Evolutionary conservation across 345 rosid species (phyloP).

Genomic region (Arabidopsis arenosa): DNA sequence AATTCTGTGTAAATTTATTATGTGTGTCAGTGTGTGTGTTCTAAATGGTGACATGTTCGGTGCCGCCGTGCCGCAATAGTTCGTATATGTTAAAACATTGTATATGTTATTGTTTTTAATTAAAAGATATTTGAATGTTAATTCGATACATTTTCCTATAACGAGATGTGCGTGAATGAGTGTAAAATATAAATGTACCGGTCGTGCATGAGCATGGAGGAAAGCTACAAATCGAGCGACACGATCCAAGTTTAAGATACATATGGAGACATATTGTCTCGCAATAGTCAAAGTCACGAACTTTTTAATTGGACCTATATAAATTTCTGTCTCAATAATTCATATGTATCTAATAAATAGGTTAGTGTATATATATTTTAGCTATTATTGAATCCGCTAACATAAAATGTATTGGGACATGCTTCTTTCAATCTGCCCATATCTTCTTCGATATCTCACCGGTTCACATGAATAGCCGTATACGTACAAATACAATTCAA

Average conservation of each 20-base stretch:
- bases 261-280: conserved; percentile 40
- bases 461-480: conserved; percentile 43
- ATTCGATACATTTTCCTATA: neutral
- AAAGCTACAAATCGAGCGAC: conserved; percentile 45
- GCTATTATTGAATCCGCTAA: conserved; percentile 27
- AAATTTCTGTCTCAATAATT: conserved; percentile 30
- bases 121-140: neutral
- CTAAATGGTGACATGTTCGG: conserved; percentile 14
- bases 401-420: conserved; percentile 45
- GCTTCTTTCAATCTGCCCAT: conserved; percentile 36
- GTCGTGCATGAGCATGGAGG: conserved; percentile 47
- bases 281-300: conserved; percentile 35
- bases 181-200: conserved; percentile 16
- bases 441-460: conserved; percentile 32
- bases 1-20: neutral
- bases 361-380: conserved; percentile 10
- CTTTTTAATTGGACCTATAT: conserved; percentile 8
- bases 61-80: conserved; percentile 11
- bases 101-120: neutral
- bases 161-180: conserved; percentile 25
- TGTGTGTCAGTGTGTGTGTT: conserved; percentile 16
- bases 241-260: conserved; percentile 41
- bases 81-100: neutral
- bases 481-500: conserved; percentile 27
- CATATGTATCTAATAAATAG: conserved; percentile 15